These are phyloP conservation scores for Dalechampia spathulata DNA, from an alignment of 441 rosid species.

Conservation along the genomic window DNA sequence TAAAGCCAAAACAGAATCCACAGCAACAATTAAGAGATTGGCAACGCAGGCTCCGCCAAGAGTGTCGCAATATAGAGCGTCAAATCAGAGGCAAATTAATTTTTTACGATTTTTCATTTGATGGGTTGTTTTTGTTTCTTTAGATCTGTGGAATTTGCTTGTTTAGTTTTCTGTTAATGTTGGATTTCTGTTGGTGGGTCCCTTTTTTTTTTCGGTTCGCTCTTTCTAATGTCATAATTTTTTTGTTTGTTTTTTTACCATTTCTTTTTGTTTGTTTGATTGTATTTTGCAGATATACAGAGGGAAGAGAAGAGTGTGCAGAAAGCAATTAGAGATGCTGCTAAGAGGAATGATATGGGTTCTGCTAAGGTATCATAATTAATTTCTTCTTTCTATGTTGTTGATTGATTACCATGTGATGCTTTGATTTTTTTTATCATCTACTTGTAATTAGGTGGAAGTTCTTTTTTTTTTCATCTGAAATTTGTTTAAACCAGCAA, in stretches of 20 bases:
- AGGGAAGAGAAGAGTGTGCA: slow-evolving; percentile 81
- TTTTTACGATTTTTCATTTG: too few relatives aligned
- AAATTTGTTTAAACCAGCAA: too few relatives aligned
- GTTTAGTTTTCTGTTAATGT: slow-evolving; percentile 8
- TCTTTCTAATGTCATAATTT: too few relatives aligned
- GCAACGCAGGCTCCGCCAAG: slow-evolving; percentile 85
- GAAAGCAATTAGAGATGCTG: slow-evolving; percentile 85
- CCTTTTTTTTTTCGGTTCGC: too few relatives aligned
- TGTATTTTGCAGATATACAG: slow-evolving; percentile 67
- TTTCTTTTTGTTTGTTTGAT: background rate
- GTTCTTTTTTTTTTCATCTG: too few relatives aligned
- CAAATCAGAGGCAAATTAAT: slow-evolving; percentile 62
- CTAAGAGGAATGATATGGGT: slow-evolving; percentile 77
- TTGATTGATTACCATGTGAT: background rate
- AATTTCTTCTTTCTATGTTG: background rate
- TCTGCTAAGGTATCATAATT: slow-evolving; percentile 83
- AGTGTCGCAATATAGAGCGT: slow-evolving; percentile 80
- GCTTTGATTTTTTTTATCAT: background rate
- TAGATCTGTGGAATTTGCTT: too few relatives aligned
- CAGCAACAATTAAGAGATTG: slow-evolving; percentile 76
- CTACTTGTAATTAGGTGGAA: background rate
- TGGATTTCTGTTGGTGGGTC: slow-evolving; percentile 4
- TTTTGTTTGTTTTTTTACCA: too few relatives aligned
- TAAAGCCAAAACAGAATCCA: slow-evolving; percentile 75
- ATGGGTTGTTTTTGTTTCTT: background rate